Evolutionary conservation across 2,329 filamentous ascomycete species (phyloP).

Genomic region (Neofusicoccum ribis): DNA sequence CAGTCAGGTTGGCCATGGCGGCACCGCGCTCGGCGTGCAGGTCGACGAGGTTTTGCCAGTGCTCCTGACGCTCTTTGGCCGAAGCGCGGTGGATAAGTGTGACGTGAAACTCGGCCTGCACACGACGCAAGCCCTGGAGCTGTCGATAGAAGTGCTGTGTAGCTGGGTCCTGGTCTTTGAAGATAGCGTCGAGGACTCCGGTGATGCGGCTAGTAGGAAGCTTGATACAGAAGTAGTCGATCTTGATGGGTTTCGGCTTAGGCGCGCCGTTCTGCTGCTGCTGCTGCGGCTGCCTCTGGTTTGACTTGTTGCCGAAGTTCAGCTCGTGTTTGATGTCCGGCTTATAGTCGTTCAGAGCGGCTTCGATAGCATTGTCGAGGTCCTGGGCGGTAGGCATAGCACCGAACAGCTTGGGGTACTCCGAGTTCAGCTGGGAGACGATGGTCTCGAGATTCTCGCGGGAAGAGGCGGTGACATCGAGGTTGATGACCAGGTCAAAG

Average conservation of each 20-base stretch:
- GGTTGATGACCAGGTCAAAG: slow-evolving; percentile 82
- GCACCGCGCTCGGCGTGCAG: slow-evolving; percentile 51
- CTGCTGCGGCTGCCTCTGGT: slow-evolving; percentile 28
- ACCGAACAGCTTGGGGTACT: slow-evolving; percentile 74
- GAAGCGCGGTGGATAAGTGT: slow-evolving; percentile 83
- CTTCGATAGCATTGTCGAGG: slow-evolving; percentile 76
- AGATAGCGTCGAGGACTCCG: slow-evolving; percentile 67
- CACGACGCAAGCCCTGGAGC: slow-evolving; percentile 69
- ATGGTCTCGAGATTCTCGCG: slow-evolving; percentile 82
- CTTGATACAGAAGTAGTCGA: slow-evolving; percentile 67
- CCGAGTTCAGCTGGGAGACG: slow-evolving; percentile 68
- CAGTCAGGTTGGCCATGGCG: slow-evolving; percentile 38
- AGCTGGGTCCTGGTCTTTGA: slow-evolving; percentile 57
- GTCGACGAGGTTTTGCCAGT: slow-evolving; percentile 74
- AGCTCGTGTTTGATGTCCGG: slow-evolving; percentile 77
- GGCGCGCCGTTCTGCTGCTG: background rate
- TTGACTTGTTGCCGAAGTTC: slow-evolving; percentile 46
- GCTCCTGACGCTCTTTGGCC: slow-evolving; percentile 59
- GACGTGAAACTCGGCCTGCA: slow-evolving; percentile 88
- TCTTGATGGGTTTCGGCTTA: slow-evolving; percentile 40
- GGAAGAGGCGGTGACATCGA: slow-evolving; percentile 76
- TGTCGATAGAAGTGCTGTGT: slow-evolving; percentile 71
- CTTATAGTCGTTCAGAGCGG: slow-evolving; percentile 73
- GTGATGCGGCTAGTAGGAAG: slow-evolving; percentile 55
- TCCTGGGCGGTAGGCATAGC: slow-evolving; percentile 69